Base-by-base conservation (phyloP, 2,329 filamentous ascomycete genomes). In the Scolecobasidium constrictum region DNA sequence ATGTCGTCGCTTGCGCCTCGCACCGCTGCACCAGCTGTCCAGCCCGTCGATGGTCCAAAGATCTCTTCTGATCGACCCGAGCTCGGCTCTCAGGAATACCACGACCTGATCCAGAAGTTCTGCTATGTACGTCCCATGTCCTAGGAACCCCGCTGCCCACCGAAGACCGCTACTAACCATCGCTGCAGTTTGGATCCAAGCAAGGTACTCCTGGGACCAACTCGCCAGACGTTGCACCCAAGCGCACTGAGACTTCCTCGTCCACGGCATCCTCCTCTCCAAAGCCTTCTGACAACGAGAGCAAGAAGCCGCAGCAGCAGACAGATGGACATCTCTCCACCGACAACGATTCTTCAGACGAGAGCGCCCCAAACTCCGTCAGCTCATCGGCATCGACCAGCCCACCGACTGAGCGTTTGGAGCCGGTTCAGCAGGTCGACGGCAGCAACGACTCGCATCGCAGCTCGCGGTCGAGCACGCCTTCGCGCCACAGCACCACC, bases 51-150 rank as follows among this genome's bases (percentile, higher is more conserved):
- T 48, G 59, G 50, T 51, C 60, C 21, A 38, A 74, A 56, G 59
- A 71, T 69, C 52, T 68, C 72, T 31, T 68, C 72, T 31, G 73
- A 75, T 55, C 78, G 81, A 56, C 79, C 80, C 35, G 72, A 76
- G 56, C 81, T 94, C 51, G 77, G 88, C 47, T 93, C 87, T 50
- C 80, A 86, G 47, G 88, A 90, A 47, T 96, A 98, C 62, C 86
- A 93, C 66, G 92, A 98, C 66, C 76, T 98, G 51, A 83, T 98
- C 63, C 88, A 94, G 71, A 95, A 94, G 71, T 98, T 94, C 73
- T 98, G 92, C 75, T 98, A 96, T 78, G 90, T 95, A 90, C 79
- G 90, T 94, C 74, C 26, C 26, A 7, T 31, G 74, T 56, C 54
- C 55, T 31, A 31, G 26, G 35, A 39, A 13, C n/a, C 22, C 21